Conservation (phyloP, 139 green algal genomes). For the Desmodesmus armatus region DNA sequence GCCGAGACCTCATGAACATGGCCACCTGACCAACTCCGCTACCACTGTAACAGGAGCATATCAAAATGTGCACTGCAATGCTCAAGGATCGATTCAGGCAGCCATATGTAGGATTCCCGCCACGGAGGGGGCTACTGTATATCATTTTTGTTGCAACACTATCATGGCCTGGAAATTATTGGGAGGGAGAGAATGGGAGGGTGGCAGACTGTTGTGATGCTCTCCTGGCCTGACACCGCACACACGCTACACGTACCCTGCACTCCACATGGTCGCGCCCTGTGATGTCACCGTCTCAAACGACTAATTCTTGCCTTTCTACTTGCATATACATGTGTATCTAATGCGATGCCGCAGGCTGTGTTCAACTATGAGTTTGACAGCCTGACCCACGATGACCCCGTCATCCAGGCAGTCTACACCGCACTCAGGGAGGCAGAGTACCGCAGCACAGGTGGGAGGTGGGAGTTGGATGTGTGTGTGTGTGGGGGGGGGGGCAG, state of each 20-base stretch:
- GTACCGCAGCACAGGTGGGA: constrained; percentile 72
- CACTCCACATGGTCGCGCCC: too few relatives aligned
- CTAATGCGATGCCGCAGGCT: constrained; percentile 75
- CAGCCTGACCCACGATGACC: constrained; percentile 89
- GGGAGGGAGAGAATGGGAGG: too few relatives aligned
- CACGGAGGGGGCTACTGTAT: too few relatives aligned
- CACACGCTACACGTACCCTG: not conserved
- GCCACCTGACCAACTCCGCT: not conserved
- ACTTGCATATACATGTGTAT: too few relatives aligned
- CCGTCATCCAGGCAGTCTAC: constrained; percentile 96
- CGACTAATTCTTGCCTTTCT: too few relatives aligned
- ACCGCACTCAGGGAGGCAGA: constrained; percentile 92
- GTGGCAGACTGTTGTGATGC: too few relatives aligned
- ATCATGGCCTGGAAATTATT: too few relatives aligned
- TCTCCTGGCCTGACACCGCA: not conserved
- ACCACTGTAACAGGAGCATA: not conserved
- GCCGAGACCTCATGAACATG: not conserved
- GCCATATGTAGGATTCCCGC: too few relatives aligned
- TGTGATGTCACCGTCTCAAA: too few relatives aligned
- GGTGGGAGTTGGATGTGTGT: not conserved
- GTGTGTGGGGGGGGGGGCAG: not conserved
- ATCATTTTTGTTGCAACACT: not conserved
- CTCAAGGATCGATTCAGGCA: too few relatives aligned
- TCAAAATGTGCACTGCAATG: too few relatives aligned
- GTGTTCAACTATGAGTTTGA: constrained; percentile 99